Evolutionary conservation across 2,329 filamentous ascomycete species (phyloP), one percentile per base, ranked within the genome.

Genomic region (Diplodia scrobiculata): DNA sequence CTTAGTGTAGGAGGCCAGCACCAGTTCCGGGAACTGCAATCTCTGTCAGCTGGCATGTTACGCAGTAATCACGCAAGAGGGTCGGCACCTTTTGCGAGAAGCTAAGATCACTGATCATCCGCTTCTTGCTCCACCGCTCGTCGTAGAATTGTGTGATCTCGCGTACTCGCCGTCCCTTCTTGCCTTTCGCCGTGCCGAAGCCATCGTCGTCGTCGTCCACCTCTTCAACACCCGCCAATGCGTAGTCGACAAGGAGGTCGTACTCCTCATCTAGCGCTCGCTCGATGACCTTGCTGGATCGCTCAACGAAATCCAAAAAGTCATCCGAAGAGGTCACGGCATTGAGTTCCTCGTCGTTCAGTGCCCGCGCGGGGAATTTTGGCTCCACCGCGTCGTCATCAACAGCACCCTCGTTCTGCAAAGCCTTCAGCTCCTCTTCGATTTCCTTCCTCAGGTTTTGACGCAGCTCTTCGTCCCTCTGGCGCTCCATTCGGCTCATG

Each of bases 271-370:
- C 95, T 34, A 67, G 51, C 5, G 95, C 94, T 73, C 95, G 87
- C 80, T 99, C 95, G 71, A 99, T 94, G 58, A 99, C 93, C 79
- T 98, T 99, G 66, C 92, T 96, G 25, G 94, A 97, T 71, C 92
- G 87, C 73, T 99, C 95, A 34, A 99, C 87, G 74, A 99, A 99
- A 72, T 96, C 92, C 68, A 95, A 84, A 75, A 99, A 99, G 60
- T 98, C 95, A 34, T 94, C 88, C 0, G 94, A 97, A 65, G 90
- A 90, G 27, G 92, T 95, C 29, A 98, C 92, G 5, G 94, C 95
- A 70, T 90, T 88, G 47, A 97, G 82, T 76, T 99, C 96, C 72
- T 98, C 95, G 17, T 85, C 82, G 2, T 88, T 92, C 58, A 99
- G 84, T 36, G 89, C 87, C 73, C 94, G 87, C 58, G 90, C 87